Base-by-base conservation (phyloP, 306 rosid species). In the Carpinus viminea region DNA sequence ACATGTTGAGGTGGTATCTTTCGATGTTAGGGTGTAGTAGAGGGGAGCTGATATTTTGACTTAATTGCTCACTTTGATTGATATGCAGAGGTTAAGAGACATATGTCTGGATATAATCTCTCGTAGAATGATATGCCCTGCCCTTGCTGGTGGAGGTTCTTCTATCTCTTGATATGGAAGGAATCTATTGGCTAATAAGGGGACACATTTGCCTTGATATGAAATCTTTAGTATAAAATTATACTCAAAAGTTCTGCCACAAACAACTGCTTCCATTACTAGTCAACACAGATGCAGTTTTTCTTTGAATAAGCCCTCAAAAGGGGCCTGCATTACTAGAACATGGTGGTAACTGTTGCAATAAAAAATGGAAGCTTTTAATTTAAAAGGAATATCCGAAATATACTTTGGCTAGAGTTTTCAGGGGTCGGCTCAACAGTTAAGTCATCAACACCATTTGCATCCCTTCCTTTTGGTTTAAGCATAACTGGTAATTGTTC, bases 251-350 rank as follows among this genome's bases (percentile, higher is more conserved):
- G 34, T 28, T 72, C 13, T 48, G 73, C 21, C 59, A 13, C 17
- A 15, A 51, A 17, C 55, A 51, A 52, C 15, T 52, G 56, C 20
- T 60, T 64, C 41, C 46, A 31, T 7, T 34, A 13, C 45, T 34
- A 31, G 45, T 15, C 4, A 31, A 64, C 34, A 2, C 70, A 64
- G 17, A 64, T 17, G 60, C 26, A 55, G 26, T 28, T 13, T 31
- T 34, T 64, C 45, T 5, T 64, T 28, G 17, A 10, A 31, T 34
- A 64, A 5, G 43, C 45, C 10, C 8, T 64, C 11, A 64, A 64
- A 34, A 7, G n/a, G 70, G 70, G 46, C 20, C 70, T 34, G 69
- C 43, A 64, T 64, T 64, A 31, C 70, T 64, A 13, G 70, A 64
- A 28, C 45, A 64, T 64, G 18, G 10, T 31, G 64, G 20, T 34